Conservation (phyloP, 2,329 filamentous ascomycete genomes). For the Diplodia sapinea region DNA sequence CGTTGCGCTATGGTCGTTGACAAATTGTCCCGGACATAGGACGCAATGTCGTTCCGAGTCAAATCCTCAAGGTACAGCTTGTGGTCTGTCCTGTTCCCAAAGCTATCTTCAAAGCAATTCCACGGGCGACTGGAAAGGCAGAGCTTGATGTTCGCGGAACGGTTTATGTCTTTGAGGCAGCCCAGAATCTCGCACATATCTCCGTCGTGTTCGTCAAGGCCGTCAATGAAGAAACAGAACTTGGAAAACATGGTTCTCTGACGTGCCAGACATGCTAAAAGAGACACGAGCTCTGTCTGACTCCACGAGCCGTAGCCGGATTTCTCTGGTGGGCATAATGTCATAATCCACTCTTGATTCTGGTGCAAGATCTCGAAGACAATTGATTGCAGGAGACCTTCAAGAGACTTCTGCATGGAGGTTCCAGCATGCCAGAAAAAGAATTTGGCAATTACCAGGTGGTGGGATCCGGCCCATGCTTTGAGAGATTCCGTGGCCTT, state of each 20-base stretch:
- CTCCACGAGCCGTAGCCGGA: neutral
- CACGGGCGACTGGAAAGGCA: slow-evolving; percentile 34
- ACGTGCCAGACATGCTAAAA: neutral
- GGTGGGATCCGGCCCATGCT: neutral
- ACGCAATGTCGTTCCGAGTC: neutral
- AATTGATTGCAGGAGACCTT: neutral
- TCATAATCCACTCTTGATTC: neutral
- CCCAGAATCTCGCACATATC: neutral
- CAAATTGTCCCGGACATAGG: neutral
- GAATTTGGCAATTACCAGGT: neutral
- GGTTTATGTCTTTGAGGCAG: neutral
- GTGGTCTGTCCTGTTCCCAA: neutral
- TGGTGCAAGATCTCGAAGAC: neutral
- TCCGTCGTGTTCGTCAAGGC: neutral
- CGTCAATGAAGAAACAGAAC: neutral
- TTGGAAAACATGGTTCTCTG: neutral
- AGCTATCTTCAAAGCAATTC: slow-evolving; percentile 33
- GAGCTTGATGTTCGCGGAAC: slow-evolving; percentile 14
- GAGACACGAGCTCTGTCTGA: neutral
- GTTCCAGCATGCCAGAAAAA: neutral
- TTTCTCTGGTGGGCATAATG: neutral
- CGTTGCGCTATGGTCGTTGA: neutral
- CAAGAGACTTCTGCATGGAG: neutral
- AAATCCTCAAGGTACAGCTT: neutral
- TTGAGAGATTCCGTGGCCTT: neutral